These are phyloP conservation scores for Cucumis hystrix DNA, from an alignment of 306 rosid genomes.

Conservation along the genomic window DNA sequence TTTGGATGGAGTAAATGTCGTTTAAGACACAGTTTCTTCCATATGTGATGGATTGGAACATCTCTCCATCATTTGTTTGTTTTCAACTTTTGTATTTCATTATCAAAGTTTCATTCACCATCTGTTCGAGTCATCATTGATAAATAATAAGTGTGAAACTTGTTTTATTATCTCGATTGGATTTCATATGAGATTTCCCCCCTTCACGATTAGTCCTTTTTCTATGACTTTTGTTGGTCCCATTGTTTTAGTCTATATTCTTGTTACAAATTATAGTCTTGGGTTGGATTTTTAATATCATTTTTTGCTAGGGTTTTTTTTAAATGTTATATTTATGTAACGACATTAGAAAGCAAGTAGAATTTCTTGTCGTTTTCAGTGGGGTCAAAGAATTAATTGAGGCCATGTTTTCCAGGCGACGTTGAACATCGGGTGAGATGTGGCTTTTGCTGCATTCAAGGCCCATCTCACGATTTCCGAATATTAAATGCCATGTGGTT, in stretches of 20 bases:
- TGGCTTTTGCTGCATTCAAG: neutral
- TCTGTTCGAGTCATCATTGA: neutral
- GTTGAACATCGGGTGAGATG: neutral
- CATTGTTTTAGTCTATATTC: neutral
- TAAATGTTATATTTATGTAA: neutral
- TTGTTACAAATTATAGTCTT: neutral
- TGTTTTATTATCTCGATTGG: neutral
- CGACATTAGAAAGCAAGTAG: neutral
- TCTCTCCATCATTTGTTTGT: neutral
- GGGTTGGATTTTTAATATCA: neutral
- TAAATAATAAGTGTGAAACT: neutral
- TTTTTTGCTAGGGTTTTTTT: neutral
- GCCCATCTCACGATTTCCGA: neutral
- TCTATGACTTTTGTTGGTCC: neutral
- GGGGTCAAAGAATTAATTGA: neutral
- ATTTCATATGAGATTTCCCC: neutral
- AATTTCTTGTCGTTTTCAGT: neutral
- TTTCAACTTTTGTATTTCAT: neutral
- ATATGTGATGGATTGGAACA: constrained; percentile 18
- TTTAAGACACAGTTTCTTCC: constrained; percentile 12
- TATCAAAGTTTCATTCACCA: neutral
- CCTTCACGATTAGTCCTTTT: neutral
- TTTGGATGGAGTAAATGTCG: constrained; percentile 14
- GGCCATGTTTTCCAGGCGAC: neutral
- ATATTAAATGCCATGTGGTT: neutral